Percentiles rank a stretch among this genome's conserved stretches.
Conservation (phyloP, 2,329 filamentous ascomycete species). For the Emericellopsis atlantica region DNA sequence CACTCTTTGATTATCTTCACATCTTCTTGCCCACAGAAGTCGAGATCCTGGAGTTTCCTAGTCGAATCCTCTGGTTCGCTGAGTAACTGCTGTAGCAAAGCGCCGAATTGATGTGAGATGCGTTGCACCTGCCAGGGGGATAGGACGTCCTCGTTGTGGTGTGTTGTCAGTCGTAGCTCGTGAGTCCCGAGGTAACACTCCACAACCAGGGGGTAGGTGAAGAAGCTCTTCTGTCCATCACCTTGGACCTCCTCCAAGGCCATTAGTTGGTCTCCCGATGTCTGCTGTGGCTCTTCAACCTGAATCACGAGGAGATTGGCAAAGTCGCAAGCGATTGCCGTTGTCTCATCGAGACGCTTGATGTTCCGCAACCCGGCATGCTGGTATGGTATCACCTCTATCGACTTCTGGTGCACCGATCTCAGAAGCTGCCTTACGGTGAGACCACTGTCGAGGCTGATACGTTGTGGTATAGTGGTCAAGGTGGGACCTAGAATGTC, state of each 20-base stretch:
- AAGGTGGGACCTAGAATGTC: conserved; percentile 23
- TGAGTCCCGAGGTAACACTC: conserved; percentile 7
- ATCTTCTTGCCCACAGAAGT: conserved; percentile 3
- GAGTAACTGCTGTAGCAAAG: conserved; percentile 6
- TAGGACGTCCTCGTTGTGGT: conserved; percentile 5
- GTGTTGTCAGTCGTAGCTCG: conserved; percentile 3
- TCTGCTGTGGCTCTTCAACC: not conserved
- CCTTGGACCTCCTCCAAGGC: conserved; percentile 3
- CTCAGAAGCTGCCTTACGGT: not conserved
- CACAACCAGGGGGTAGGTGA: conserved; percentile 11
- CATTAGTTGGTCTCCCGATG: conserved; percentile 1
- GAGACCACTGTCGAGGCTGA: not conserved
- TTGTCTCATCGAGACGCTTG: conserved; percentile 3
- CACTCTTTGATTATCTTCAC: not conserved
- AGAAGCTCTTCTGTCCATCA: conserved; percentile 5
- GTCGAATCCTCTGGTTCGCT: conserved; percentile 1
- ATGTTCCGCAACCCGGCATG: conserved; percentile 10
- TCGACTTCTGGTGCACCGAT: not conserved
- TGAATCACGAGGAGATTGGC: conserved; percentile 8
- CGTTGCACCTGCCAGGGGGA: conserved; percentile 5
- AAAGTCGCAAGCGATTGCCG: conserved; percentile 6
- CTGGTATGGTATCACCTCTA: conserved; percentile 6
- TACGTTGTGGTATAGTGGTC: not conserved
- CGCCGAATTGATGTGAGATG: conserved; percentile 7
- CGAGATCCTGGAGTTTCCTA: conserved; percentile 5